Evolutionary conservation across 2,329 filamentous ascomycete genomes (phyloP).

Genomic region (Botrytis fragariae): DNA sequence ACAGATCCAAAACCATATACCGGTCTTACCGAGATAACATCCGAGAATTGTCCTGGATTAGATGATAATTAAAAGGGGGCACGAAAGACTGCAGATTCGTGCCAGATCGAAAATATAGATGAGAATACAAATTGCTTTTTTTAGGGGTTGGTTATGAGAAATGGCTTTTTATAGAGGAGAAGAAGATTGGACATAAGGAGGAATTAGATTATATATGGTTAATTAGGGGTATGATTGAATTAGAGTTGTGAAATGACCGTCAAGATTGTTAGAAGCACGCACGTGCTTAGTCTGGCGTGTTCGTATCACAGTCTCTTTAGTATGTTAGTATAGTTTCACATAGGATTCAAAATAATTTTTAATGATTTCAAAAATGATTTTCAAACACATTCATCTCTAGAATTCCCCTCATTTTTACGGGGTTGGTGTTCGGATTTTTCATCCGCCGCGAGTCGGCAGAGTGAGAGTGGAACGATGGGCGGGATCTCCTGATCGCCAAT

Average conservation of each 20-base stretch:
- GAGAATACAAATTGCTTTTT: neutral
- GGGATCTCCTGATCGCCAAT: neutral
- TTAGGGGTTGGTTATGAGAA: neutral
- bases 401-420: neutral
- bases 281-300: neutral
- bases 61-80: conserved; percentile 39
- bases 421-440: neutral
- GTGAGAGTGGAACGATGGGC: neutral
- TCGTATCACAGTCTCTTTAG: neutral
- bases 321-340: neutral
- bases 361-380: neutral
- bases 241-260: neutral
- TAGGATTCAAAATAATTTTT: neutral
- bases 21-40: conserved; percentile 44
- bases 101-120: neutral
- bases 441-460: neutral
- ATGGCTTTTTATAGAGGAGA: neutral
- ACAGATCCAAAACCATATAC: conserved; percentile 51
- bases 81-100: neutral
- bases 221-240: neutral
- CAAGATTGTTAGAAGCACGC: neutral
- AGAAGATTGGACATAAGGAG: neutral
- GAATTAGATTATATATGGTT: neutral
- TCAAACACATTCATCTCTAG: neutral
- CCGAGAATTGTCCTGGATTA: conserved; percentile 54